phyloP scores from a whole-genome alignment of 2,329 filamentous ascomycete species.

The Sordariomycetes sp. region DNA sequence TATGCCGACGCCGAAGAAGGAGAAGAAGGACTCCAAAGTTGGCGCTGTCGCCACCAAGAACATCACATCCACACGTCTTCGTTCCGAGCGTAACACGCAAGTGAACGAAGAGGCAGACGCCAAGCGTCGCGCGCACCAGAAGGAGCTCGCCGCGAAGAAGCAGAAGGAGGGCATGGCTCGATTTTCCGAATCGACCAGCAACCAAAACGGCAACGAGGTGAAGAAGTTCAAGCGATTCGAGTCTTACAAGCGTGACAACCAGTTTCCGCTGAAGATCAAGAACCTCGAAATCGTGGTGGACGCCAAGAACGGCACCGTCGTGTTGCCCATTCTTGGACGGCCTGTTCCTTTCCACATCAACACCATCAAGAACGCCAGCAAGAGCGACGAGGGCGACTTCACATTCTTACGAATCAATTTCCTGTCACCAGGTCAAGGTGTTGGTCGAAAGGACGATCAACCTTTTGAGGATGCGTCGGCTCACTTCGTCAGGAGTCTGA shows the following conservation, averaged over 20 bases:
- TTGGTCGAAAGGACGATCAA: conserved; percentile 93
- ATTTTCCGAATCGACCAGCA: conserved; percentile 77
- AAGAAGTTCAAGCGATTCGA: conserved; percentile 99
- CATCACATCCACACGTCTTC: conserved; percentile 86
- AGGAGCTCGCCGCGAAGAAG: conserved; percentile 78
- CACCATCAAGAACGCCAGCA: conserved; percentile 98
- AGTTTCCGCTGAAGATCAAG: conserved; percentile 73
- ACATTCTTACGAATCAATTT: conserved; percentile 96
- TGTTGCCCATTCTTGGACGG: conserved; percentile 93
- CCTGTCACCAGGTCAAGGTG: conserved; percentile 91
- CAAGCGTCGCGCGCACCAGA: conserved; percentile 83
- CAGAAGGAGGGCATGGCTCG: conserved; percentile 78
- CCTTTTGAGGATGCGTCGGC: conserved; percentile 94
- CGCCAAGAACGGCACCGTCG: conserved; percentile 78
- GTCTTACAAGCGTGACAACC: conserved; percentile 96
- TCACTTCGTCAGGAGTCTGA: conserved; percentile 92
- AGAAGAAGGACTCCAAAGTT: conserved; percentile 74
- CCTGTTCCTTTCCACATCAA: conserved; percentile 96
- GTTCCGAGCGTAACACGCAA: conserved; percentile 82
- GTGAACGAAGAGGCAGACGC: conserved; percentile 85
- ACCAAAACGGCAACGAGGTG: conserved; percentile 80
- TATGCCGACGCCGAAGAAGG: conserved; percentile 78
- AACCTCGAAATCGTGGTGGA: conserved; percentile 89
- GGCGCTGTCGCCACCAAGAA: conserved; percentile 90
- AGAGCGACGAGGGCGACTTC: conserved; percentile 91